Base-by-base conservation (phyloP, 1,139 yeast species). In the Pichiaceae sp. region DNA sequence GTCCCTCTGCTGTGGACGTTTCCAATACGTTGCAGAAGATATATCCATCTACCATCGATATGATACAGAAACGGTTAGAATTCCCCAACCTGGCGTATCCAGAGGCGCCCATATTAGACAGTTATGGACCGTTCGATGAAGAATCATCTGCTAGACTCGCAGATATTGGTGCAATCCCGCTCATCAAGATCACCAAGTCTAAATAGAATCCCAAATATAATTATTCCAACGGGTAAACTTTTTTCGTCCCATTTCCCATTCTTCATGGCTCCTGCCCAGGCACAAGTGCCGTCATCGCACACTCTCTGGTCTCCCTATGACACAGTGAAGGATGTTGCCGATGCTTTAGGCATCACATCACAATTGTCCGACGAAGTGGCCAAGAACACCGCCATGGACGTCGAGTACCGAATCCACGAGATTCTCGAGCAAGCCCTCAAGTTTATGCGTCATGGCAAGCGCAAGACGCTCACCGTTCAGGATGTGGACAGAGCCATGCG, bases 231-330 rank as follows among this genome's bases (percentile, higher is more conserved):
- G n/a, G n/a, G n/a, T n/a, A n/a, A n/a, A n/a, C n/a, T n/a, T n/a
- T n/a, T n/a, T n/a, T n/a, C n/a, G n/a, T n/a, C n/a, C n/a, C n/a
- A n/a, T n/a, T n/a, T n/a, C n/a, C n/a, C n/a, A n/a, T n/a, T n/a
- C n/a, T n/a, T n/a, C n/a, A n/a, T n/a, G n/a, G n/a, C n/a, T n/a
- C n/a, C n/a, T n/a, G n/a, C n/a, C n/a, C n/a, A n/a, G n/a, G n/a
- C n/a, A n/a, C n/a, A 46, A 16, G 47, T 52, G 14, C 57, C 56
- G 2, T 40, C 52, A 1, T 87, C 96, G 3, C 95, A 87, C 58
- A 85, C 97, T 1, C 70, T 91, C 43, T 91, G 98, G 98, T 89
- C 97, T 4, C 97, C 98, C 7, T 79, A 85, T 44, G 98, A 93
- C 56, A 93, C 98, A 0, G 96, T 93, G 17, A 82, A 82, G 53